These are phyloP conservation scores for Calonectria honghensis DNA, from an alignment of 2,329 filamentous ascomycete species.

Conservation along the genomic window DNA sequence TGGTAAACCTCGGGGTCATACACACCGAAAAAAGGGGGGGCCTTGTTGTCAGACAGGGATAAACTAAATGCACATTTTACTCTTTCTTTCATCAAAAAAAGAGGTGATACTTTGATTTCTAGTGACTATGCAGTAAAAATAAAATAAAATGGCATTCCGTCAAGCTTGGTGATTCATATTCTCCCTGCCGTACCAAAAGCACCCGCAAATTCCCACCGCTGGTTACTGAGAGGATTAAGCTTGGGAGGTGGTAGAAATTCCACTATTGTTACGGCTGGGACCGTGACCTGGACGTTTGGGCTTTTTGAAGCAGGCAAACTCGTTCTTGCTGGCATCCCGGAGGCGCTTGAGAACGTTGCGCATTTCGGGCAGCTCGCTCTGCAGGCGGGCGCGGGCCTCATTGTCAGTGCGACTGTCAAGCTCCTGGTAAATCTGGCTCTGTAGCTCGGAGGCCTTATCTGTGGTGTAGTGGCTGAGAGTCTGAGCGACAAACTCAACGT, in stretches of 20 bases:
- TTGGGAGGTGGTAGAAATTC: conserved; percentile 51
- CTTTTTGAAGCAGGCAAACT: conserved; percentile 91
- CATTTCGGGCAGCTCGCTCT: conserved; percentile 93
- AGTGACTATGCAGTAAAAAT: conserved; percentile 12
- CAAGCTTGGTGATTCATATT: background rate
- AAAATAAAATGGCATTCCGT: conserved; percentile 5
- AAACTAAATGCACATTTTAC: conserved; percentile 14
- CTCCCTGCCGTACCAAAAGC: conserved; percentile 17
- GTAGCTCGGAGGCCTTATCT: conserved; percentile 85
- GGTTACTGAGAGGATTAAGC: background rate
- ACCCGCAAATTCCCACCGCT: conserved; percentile 2
- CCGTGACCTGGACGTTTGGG: conserved; percentile 67
- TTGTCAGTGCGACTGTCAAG: conserved; percentile 93
- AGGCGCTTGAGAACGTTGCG: conserved; percentile 89
- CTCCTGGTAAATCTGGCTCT: conserved; percentile 94
- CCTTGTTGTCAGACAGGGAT: conserved; percentile 10
- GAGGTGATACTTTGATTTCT: conserved; percentile 32
- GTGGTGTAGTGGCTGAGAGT: conserved; percentile 93
- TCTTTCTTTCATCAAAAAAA: conserved; percentile 25
- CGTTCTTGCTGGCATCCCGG: conserved; percentile 86
- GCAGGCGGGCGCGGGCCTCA: conserved; percentile 85
- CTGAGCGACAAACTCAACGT: conserved; percentile 97
- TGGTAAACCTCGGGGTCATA: conserved; percentile 48
- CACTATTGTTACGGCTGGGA: conserved; percentile 58
- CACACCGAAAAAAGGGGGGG: conserved; percentile 22